Base-by-base conservation (phyloP, 192 early-diverging fungal genomes). In the Phlyctochytrium bullatum region DNA sequence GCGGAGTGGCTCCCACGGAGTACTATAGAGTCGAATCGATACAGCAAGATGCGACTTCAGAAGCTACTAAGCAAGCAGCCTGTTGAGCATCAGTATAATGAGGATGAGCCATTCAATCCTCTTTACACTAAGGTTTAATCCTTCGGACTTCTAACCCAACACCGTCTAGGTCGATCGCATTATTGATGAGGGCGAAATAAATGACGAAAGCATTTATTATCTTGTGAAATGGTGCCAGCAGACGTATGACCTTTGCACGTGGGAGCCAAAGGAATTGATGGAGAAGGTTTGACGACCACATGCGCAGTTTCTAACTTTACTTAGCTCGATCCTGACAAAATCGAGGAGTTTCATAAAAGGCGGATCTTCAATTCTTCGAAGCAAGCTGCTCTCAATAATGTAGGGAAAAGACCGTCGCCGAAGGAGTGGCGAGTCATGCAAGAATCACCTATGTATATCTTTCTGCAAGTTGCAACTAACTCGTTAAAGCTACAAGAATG, bases 171-270 rank as follows among this genome's bases (percentile, higher is more conserved):
- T 91, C 59, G 92, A 93, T 64, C 86, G 92, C 20, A 76, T 93
- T 27, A 85, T 93, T 65, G 92, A 93, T 71, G 92, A 92, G 70
- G 92, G 90, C 31, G 90, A 92, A 54, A 66, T 85, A 23, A 75
- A 78, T 0, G 80, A 83, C 1, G 84, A 85, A 0, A 77, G 75
- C 52, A 72, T 92, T 30, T 88, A 86, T 65, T 92, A 86, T 61
- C 73, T 93, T 53, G 86, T 88, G 47, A 93, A 92, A 62, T 93
- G 92, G 92, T 80, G 77, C 59, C 77, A 77, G 29, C 82, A 79
- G 34, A 80, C 84, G 10, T 92, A 93, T 75, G 90, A 92, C 53
- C 67, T 74, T 10, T 76, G 78, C 27, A 92, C 92, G 0, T 93
- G 92, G 92, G 92, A 92, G 64, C 59, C 66, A 3, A 70, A 77